Conservation (phyloP, 129 eudicot species). For the Chrysanthemum lavandulifolium region DNA sequence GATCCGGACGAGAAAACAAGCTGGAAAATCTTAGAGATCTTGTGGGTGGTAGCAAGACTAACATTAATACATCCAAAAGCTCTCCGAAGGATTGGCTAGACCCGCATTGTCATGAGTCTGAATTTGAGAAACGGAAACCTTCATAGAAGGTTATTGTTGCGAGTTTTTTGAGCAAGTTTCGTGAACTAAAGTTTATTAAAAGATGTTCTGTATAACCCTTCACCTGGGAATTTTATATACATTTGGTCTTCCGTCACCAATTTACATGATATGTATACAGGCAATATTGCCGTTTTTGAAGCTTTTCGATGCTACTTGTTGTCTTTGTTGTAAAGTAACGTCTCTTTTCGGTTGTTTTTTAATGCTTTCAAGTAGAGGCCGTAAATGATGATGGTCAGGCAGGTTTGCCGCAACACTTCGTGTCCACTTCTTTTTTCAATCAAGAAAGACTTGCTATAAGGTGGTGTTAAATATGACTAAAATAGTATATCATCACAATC, state of each 20-base stretch:
- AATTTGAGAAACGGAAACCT: conserved; percentile 55
- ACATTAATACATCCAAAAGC: conserved; percentile 42
- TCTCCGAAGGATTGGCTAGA: conserved; percentile 86
- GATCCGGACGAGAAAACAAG: conserved; percentile 79
- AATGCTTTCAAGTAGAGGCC: background rate
- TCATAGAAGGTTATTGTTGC: conserved; percentile 8
- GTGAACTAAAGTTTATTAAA: background rate
- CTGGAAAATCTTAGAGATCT: conserved; percentile 77
- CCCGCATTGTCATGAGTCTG: conserved; percentile 91
- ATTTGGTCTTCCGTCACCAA: background rate
- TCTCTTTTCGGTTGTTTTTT: background rate
- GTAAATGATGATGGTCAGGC: too few relatives aligned
- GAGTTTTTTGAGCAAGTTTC: background rate
- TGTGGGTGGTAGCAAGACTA: conserved; percentile 64
- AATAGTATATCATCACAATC: too few relatives aligned
- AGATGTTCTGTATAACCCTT: conserved; percentile 4
- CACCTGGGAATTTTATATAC: background rate
- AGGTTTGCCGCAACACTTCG: too few relatives aligned
- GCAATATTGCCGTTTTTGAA: background rate
- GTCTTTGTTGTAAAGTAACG: background rate
- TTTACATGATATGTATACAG: conserved; percentile 17
- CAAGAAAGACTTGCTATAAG: too few relatives aligned
- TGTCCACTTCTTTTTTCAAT: too few relatives aligned
- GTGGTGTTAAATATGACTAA: too few relatives aligned
- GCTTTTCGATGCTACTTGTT: background rate